These are phyloP conservation scores for Malus hybrid DNA, from an alignment of 331 rosid species.

Conservation along the genomic window DNA sequence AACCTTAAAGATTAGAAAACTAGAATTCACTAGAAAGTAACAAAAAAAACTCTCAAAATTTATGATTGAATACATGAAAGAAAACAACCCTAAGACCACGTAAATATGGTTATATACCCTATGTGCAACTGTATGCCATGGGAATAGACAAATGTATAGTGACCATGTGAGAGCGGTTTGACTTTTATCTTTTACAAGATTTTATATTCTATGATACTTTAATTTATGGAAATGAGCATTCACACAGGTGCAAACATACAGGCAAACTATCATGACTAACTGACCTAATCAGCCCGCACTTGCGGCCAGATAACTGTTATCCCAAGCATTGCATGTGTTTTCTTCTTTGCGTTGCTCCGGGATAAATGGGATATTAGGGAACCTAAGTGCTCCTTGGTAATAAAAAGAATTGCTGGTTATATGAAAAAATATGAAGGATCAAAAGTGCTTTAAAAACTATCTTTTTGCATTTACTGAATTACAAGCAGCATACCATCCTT, in stretches of 20 bases:
- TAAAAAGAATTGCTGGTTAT: neutral
- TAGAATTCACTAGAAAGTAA: no score
- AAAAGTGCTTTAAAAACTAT: neutral
- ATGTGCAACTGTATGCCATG: neutral
- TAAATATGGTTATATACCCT: no score
- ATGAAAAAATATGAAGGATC: neutral
- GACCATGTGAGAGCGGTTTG: neutral
- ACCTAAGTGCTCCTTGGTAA: neutral
- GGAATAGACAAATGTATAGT: neutral
- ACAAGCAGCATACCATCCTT: conserved; percentile 9
- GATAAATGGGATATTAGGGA: neutral
- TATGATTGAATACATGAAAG: no score
- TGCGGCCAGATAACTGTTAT: neutral
- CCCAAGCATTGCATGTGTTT: neutral
- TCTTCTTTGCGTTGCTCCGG: neutral
- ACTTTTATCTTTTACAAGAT: neutral
- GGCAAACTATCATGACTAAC: no score
- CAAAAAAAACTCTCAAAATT: no score
- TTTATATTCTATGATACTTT: no score
- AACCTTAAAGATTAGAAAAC: no score
- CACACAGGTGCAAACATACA: no score
- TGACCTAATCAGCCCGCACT: no score
- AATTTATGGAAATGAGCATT: no score
- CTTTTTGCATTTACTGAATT: neutral
- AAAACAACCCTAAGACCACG: no score